Base-by-base conservation (phyloP, 495 filamentous ascomycete genomes). In the Penicillium paxilli region DNA sequence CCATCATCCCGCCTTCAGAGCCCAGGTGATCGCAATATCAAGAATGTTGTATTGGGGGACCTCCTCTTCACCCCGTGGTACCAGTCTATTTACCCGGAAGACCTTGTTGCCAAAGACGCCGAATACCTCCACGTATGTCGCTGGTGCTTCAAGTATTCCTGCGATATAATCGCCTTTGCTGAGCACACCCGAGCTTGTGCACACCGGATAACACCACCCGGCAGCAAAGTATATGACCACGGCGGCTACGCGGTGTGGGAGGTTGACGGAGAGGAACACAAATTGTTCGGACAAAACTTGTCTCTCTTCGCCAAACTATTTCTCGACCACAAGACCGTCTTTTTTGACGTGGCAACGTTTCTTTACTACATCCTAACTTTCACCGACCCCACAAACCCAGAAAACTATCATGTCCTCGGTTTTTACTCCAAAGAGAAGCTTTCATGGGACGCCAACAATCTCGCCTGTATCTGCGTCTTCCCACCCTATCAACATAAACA, bases 361-460 rank as follows among this genome's bases (percentile, higher is more conserved):
- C 85, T 92, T 59, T 99, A 96, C 78, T 98, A 96, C 67, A 84
- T 96, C 19, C 85, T 98, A 49, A 86, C 81, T 3, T 63, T 80
- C 74, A 46, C 65, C 66, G 45, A 74, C 63, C 54, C 73, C 6
- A 47, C 71, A 1, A 62, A 71, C 55, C 64, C 68, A 25, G 54
- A 64, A 1, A 69, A 68, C 26, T 74, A 73, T 55, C 63, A 69
- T 25, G 87, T 97, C 25, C 83, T 96, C 7, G 94, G 95, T 47
- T 99, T 96, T 81, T 99, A 96, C 80, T 93, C 88, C 20, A 98
- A 98, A 65, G 94, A 99, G 74, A 98, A 98, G 63, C 87, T 96
- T 71, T 94, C 90, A 4, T 99, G 94, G 94, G 94, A 99, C 64
- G 90, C 94, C 60, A 97, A 98, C 68, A 99, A 98, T 58, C 82